Base-by-base conservation (phyloP, 2,329 filamentous ascomycete genomes). In the Lachnellula subtilissima region DNA sequence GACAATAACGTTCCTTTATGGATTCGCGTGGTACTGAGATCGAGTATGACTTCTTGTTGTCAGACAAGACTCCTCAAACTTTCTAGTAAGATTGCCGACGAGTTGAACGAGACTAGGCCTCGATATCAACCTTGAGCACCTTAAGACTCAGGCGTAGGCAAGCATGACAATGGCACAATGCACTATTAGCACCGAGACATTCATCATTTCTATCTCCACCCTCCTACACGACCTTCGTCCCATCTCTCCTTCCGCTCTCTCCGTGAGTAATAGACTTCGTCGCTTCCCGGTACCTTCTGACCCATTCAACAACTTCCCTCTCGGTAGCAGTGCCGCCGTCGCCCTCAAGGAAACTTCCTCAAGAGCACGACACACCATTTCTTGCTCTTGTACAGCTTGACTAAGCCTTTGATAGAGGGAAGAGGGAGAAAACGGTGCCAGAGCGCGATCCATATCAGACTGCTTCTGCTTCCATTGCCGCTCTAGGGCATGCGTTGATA, bases 141-240 rank as follows among this genome's bases (percentile, higher is more conserved):
- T 32, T 12, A 32, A 32, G 28, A 9, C 4, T 8, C 28, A 11
- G 28, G 28, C 28, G 28, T 8, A 32, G 8, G 11, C 28, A 32
- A 28, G 7, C 1, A 28, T 12, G 28, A 32, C 28, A 32, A 17
- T 40, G 37, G 17, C 9, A 9, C 37, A 40, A 17, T 40, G 5
- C 37, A 17, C 37, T 17, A 40, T 40, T 17, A 17, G 50, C 5
- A 6, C 37, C 43, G 32, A 45, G 23, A 35, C 43, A 42, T 42
- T 32, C 35, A 42, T 25, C 25, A 53, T 9, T 23, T 15, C 84
- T 76, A 93, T 67, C 93, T 83, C 94, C 94, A 97, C 0, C 94
- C 94, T 11, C 93, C 93, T 36, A 97, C 93, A 63, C 93, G 80
- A 23, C 93, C 91, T 73, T 97, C 93, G 70, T 97, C 94, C 94